A percentile compares a stretch with the other conserved stretches of the same genome.
phyloP scores from a whole-genome alignment of 2,329 filamentous ascomycete species.

The Trichoderma sp. region DNA sequence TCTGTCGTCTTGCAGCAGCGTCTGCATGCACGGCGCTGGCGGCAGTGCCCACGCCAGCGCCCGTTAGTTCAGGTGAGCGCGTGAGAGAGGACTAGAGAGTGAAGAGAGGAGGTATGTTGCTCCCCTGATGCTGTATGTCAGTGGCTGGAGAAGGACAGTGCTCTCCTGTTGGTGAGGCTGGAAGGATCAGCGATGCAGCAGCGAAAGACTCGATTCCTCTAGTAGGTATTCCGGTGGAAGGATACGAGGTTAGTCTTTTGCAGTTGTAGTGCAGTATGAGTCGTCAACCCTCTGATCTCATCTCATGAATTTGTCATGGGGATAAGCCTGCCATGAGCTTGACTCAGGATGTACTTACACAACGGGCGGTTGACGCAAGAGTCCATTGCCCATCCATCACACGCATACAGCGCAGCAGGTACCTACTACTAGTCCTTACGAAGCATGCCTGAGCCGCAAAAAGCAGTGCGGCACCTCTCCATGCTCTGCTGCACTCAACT shows the following conservation, averaged over 20 bases:
- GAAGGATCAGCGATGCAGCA: background rate
- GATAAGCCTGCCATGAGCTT: background rate
- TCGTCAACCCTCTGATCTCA: no score
- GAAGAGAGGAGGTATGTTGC: background rate
- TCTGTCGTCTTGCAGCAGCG: background rate
- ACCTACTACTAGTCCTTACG: background rate
- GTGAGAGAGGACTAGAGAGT: background rate
- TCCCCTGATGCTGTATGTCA: background rate
- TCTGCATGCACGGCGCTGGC: slow-evolving; percentile 19
- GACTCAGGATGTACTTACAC: background rate
- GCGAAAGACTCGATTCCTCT: background rate
- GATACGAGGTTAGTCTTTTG: background rate
- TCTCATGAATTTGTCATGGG: no score
- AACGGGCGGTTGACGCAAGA: background rate
- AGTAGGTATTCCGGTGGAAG: background rate
- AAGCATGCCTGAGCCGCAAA: background rate
- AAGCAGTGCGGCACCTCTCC: background rate
- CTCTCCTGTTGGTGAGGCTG: background rate
- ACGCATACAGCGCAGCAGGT: background rate
- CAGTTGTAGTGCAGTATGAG: no score
- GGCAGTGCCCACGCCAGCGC: slow-evolving; percentile 21
- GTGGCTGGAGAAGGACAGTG: slow-evolving; percentile 7
- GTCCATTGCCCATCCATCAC: background rate
- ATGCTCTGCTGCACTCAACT: background rate
- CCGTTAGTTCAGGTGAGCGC: slow-evolving; percentile 18